A percentile compares a stretch with the other conserved stretches of the same genome.
Evolutionary conservation across 2,329 filamentous ascomycete species (phyloP).

Genomic region (Aureobasidium uvarum): DNA sequence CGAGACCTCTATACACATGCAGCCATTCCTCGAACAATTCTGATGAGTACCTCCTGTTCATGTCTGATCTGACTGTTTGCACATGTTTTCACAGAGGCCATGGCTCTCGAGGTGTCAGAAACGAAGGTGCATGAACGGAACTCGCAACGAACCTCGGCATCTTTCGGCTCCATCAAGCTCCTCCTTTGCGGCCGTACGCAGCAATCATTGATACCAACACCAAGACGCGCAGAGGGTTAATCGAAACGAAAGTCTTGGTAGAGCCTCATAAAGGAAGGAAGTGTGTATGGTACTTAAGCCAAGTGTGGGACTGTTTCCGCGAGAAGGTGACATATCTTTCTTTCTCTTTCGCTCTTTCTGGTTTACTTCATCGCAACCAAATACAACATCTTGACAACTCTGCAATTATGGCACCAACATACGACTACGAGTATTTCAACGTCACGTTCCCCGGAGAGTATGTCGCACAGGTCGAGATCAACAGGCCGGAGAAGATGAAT

Average conservation of each 20-base stretch:
- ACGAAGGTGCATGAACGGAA: conserved; percentile 6
- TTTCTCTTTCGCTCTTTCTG: conserved; percentile 1
- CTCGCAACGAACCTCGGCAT: conserved; percentile 10
- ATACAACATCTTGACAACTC: neutral
- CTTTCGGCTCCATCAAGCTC: neutral
- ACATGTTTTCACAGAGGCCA: neutral
- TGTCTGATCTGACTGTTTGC: neutral
- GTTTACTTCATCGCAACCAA: neutral
- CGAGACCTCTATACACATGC: neutral
- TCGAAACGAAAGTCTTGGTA: conserved; percentile 13
- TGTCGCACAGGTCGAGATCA: conserved; percentile 90
- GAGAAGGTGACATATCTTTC: neutral
- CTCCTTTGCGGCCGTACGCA: conserved; percentile 14
- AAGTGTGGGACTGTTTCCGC: neutral
- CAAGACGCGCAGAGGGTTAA: neutral
- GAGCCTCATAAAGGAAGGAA: neutral
- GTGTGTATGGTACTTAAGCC: conserved; percentile 1
- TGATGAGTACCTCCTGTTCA: neutral
- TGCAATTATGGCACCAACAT: conserved; percentile 30
- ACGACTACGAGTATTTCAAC: conserved; percentile 65
- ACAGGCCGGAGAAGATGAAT: conserved; percentile 82
- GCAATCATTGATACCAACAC: neutral
- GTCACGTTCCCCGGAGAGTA: conserved; percentile 68
- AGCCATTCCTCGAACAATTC: neutral
- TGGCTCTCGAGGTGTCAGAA: neutral